These are phyloP conservation scores for Stephanodiscus minutulus DNA, from an alignment of 108 stramenopile species.

Conservation along the genomic window DNA sequence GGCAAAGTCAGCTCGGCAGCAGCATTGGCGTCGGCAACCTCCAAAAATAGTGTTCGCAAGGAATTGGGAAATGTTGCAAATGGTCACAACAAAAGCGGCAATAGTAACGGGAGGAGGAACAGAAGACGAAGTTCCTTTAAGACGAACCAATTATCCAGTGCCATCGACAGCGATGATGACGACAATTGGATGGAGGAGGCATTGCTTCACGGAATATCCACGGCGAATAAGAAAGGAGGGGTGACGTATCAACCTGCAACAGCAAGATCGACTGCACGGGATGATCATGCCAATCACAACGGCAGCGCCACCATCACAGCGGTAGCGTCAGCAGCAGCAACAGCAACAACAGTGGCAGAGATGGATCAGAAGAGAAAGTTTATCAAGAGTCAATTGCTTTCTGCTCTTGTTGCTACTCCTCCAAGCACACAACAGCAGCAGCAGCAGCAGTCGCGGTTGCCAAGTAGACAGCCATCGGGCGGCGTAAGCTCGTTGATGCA, in stretches of 20 bases:
- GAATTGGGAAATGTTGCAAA: no score
- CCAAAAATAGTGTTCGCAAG: neutral
- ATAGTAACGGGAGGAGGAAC: neutral
- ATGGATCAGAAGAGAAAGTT: neutral
- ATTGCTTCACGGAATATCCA: slow-evolving; percentile 17
- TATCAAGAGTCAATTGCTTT: neutral
- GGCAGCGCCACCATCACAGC: no score
- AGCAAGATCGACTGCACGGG: neutral
- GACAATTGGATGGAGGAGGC: slow-evolving; percentile 34
- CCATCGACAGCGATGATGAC: slow-evolving; percentile 13
- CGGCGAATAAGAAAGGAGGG: slow-evolving; percentile 3
- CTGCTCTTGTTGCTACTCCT: neutral
- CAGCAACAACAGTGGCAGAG: neutral
- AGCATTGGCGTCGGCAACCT: slow-evolving; percentile 1
- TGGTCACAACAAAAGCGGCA: neutral
- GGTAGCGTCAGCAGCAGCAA: no score
- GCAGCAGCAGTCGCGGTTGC: neutral
- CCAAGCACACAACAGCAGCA: neutral
- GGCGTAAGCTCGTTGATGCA: no score
- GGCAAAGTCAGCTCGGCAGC: neutral
- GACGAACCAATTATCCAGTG: neutral
- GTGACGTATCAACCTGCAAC: neutral
- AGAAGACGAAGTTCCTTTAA: neutral
- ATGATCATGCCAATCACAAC: neutral
- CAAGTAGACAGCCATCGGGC: neutral